Conservation (phyloP, 1,139 yeast species). For the Candida sanyaensis region DNA sequence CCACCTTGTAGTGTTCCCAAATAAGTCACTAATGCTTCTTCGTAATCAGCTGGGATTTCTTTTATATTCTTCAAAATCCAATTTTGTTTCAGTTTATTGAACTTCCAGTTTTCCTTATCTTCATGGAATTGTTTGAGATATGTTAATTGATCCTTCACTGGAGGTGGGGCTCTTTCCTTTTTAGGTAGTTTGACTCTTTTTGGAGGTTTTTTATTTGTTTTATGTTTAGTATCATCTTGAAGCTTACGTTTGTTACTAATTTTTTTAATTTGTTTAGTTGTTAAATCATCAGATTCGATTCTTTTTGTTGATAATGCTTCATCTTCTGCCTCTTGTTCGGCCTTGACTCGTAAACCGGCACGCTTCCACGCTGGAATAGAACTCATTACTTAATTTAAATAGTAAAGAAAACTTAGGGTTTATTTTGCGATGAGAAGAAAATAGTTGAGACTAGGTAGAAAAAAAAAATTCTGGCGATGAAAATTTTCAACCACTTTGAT, state of each 20-base stretch:
- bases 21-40: constrained; percentile 55
- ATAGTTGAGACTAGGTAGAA: background rate
- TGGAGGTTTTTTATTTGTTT: constrained; percentile 53
- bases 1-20: constrained; percentile 76
- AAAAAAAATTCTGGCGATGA: constrained; percentile 3
- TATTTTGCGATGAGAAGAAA: background rate
- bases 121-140: constrained; percentile 68
- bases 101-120: constrained; percentile 77
- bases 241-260: constrained; percentile 34
- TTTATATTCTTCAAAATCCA: constrained; percentile 80
- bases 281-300: constrained; percentile 47
- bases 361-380: constrained; percentile 88
- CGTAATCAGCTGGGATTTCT: constrained; percentile 57
- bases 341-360: constrained; percentile 67
- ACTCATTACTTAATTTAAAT: constrained; percentile 8
- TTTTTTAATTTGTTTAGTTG: constrained; percentile 49
- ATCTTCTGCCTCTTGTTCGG: constrained; percentile 41
- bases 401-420: background rate
- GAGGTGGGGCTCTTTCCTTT: constrained; percentile 70
- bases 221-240: constrained; percentile 22
- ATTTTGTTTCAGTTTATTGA: constrained; percentile 90
- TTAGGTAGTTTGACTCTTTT: constrained; percentile 79
- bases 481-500: constrained; percentile 3
- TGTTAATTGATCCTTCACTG: constrained; percentile 78
- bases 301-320: constrained; percentile 38